Percentiles rank a stretch among this genome's conserved stretches.
Evolutionary conservation across 352 stramenopile species (phyloP).

Genomic region (Phytophthora chlamydospora): DNA sequence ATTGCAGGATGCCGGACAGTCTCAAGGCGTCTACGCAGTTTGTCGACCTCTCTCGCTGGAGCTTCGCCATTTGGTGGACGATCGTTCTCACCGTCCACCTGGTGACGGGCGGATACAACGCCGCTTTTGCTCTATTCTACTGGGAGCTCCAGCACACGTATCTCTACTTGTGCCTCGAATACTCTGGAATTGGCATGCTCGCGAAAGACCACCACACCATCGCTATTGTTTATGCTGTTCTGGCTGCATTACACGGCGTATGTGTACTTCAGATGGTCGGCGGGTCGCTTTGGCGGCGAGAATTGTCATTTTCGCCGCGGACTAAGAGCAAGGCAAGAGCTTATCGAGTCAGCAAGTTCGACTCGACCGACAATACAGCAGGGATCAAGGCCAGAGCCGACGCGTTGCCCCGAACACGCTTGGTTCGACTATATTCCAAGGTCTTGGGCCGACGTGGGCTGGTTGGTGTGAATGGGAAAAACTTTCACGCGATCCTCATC

Average conservation of each 20-base stretch:
- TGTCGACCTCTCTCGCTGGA: conserved; percentile 9
- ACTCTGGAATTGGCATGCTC: conserved; percentile 26
- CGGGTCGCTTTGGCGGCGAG: conserved; percentile 12
- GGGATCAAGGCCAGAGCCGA: too few species aligned
- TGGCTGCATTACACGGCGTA: conserved; percentile 26
- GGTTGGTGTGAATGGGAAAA: conserved; percentile 23
- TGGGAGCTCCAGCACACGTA: conserved; percentile 23
- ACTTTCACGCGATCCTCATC: conserved; percentile 34
- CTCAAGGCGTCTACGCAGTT: conserved; percentile 11
- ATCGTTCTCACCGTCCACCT: conserved; percentile 11
- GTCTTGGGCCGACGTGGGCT: conserved; percentile 18
- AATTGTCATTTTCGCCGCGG: too few species aligned
- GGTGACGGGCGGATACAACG: conserved; percentile 19
- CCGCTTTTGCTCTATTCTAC: conserved; percentile 30
- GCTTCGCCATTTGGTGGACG: conserved; percentile 22
- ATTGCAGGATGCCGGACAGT: conserved; percentile 1
- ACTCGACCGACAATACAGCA: too few species aligned
- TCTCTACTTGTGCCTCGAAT: conserved; percentile 27
- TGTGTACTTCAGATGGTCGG: conserved; percentile 24
- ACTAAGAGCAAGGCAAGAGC: too few species aligned
- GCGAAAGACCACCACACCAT: conserved; percentile 23
- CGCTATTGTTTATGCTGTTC: conserved; percentile 23
- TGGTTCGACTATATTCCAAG: conserved; percentile 17
- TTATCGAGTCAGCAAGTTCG: too few species aligned
- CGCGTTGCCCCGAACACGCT: too few species aligned